phyloP scores from a whole-genome alignment of 2,329 filamentous ascomycete genomes.

The Cercospora sp. region DNA sequence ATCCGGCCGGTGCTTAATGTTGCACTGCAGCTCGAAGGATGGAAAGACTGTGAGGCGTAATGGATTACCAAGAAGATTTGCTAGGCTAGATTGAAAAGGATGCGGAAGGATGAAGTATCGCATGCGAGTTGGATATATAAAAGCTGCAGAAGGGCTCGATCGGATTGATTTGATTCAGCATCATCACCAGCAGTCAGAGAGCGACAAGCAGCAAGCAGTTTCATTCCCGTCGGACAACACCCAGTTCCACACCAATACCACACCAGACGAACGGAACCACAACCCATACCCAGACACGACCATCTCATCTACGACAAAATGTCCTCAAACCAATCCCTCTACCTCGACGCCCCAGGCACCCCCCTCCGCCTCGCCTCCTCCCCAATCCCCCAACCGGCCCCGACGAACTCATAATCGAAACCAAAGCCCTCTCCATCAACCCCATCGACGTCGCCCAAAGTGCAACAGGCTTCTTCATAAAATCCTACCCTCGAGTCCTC shows the following conservation, averaged over 20 bases:
- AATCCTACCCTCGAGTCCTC: conserved; percentile 39
- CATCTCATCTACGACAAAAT: background rate
- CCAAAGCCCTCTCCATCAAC: conserved; percentile 41
- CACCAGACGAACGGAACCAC: background rate
- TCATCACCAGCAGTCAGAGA: no score
- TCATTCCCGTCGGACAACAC: background rate
- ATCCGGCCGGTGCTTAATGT: background rate
- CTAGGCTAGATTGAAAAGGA: background rate
- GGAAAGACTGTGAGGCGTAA: background rate
- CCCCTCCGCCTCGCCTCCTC: conserved; percentile 28
- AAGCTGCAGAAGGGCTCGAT: no score
- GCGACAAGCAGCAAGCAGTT: background rate
- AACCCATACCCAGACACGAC: no score
- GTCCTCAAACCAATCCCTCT: conserved; percentile 22
- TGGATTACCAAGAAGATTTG: background rate
- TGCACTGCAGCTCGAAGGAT: background rate
- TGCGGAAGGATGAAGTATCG: no score
- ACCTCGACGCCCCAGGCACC: conserved; percentile 19
- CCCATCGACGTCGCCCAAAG: conserved; percentile 41
- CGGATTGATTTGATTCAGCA: no score
- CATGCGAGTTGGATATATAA: no score
- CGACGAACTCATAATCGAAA: conserved; percentile 39
- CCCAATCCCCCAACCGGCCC: conserved; percentile 31
- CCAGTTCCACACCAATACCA: background rate
- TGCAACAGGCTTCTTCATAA: conserved; percentile 34